Base-by-base conservation (phyloP, 331 rosid genomes). In the Prunus yedoensis region DNA sequence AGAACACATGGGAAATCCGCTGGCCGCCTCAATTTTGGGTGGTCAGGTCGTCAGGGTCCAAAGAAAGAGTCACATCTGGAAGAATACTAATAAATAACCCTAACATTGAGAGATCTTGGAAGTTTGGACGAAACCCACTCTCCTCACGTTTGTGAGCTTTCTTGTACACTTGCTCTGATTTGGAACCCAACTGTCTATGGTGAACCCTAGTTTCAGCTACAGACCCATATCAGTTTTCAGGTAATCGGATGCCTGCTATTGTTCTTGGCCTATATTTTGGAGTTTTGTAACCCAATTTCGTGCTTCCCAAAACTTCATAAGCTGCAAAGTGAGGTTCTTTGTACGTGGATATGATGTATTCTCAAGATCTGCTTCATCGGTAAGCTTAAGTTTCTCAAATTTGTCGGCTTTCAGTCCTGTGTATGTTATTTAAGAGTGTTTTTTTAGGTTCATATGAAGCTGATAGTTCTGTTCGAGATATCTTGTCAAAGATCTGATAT, bases 351-450 rank as follows among this genome's bases (percentile, higher is more conserved):
- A 14, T 58, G 13, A 62, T 45, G 47, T 51, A 11, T 73, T 51
- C 47, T 72, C 58, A 47, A 35, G 64, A 46, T 79, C 68, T 83
- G 64, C 57, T 45, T 28, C 2, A 14, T 65, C 81, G 75, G 78
- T 46, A 51, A 72, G 68, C 16, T 23, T 62, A 25, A 53, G 21
- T 18, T 51, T 75, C 20, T 66, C 60, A 16, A 45, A 16, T 66
- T 30, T 67, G 15, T 68, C 16, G 35, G 51, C 58, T 75, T 83
- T 66, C 30, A 61, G 27, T 20, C 7, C 21, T 28, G 57, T 43
- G 8, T 58, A 12, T 50, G 4, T 62, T 30, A 35, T 66, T 71
- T 57, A 53, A 30, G 69, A 28, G 46, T 11, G 16, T 16, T 12
- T 68, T 57, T 57, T 32, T 23, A 23, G 59, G 69, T 51, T 51